Base-by-base conservation (phyloP, 768 basidiomycete species). In the Boletus edulis region DNA sequence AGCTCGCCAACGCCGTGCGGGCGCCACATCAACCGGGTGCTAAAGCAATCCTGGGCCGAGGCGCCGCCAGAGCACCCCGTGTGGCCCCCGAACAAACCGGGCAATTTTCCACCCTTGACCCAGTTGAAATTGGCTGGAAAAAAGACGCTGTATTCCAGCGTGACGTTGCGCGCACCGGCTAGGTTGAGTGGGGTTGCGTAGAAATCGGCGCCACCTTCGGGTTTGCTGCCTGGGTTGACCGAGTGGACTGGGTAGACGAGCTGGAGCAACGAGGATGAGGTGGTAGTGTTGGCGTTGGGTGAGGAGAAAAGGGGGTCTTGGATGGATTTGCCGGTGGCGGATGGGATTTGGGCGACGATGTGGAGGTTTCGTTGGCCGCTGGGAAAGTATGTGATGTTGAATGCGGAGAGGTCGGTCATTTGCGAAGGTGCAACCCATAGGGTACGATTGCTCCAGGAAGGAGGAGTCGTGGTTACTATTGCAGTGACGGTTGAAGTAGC, bases 21-120 rank as follows among this genome's bases (percentile, higher is more conserved):
- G 38, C 88, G 76, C 87, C 88, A 94, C 93, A 95, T 94, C 60
- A 94, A 54, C 27, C 93, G 73, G 7, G 91, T 93, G 64, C 88
- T 91, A 65, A 91, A 95, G 62, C 93, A 95, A 42, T 79, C 76
- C 35, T 74, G 58, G 8, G 90, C 92, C n/a, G 78, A 76, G 60
- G 83, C 75, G 1, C 90, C 90, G 6, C 90, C 90, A 18, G 88
- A 89, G 66, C 89, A 91, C 8, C 72, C 78, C 4, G 65, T 73
- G 58, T 80, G 83, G 0, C 88, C 88, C 0, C 87, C 87, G 62
- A 85, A 91, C 5, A 94, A 58, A 1, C 93, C 94, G 0, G 93
- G 91, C 6, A 95, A 67, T 71, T 97, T 95, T 8, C 94, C 94
- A 5, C 81, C 93, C 50, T 81, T 76, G 17, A 91, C 90, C 77